phyloP scores from a whole-genome alignment of 371 early-diverging fungal genomes.

The Modicella reniformis region DNA sequence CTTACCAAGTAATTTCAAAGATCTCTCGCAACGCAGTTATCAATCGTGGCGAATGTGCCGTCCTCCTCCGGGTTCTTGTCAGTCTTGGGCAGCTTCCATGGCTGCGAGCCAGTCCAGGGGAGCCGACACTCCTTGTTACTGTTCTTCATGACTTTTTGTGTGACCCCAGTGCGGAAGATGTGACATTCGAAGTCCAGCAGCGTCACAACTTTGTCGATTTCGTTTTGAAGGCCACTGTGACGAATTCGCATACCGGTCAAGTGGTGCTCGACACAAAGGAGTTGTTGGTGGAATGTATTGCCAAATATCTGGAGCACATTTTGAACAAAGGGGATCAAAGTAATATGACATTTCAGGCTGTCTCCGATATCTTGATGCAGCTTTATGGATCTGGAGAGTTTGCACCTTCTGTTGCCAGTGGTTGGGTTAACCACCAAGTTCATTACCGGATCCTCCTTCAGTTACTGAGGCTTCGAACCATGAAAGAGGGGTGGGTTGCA shows the following conservation, averaged over 20 bases:
- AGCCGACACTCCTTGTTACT: conserved; percentile 17
- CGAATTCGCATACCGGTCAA: neutral
- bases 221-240: conserved; percentile 9
- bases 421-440: conserved; percentile 13
- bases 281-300: conserved; percentile 27
- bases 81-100: conserved; percentile 35
- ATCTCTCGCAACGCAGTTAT: conserved; percentile 19
- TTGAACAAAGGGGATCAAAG: neutral
- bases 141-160: conserved; percentile 24
- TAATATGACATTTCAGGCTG: conserved; percentile 4
- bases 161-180: neutral
- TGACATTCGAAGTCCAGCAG: neutral
- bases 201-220: conserved; percentile 34
- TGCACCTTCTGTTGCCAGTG: neutral
- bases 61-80: conserved; percentile 29
- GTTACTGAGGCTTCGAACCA: conserved; percentile 22
- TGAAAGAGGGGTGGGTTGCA: conserved; percentile 9
- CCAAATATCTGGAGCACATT: conserved; percentile 15
- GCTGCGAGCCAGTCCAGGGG: conserved; percentile 14
- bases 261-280: conserved; percentile 23
- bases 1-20: conserved; percentile 38
- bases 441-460: conserved; percentile 23
- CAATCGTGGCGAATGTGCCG: conserved; percentile 39
- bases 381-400: conserved; percentile 7
- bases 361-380: conserved; percentile 17